Percentiles rank a stretch among this genome's conserved stretches.
phyloP scores from a whole-genome alignment of 495 filamentous ascomycete genomes.

The Aspergillus coremiiformis region DNA sequence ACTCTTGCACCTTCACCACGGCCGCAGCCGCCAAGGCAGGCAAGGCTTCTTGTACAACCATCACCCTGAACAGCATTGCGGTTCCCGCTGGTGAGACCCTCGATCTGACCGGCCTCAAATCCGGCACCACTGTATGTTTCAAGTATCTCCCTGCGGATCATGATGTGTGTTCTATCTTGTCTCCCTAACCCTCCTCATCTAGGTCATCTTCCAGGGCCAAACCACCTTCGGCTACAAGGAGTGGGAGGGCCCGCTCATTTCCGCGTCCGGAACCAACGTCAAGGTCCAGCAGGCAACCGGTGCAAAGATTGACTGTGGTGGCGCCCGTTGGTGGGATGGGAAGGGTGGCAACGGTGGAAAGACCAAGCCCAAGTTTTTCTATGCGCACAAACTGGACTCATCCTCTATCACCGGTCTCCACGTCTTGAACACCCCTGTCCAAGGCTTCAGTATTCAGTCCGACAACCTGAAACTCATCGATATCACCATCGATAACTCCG shows the following conservation, averaged over 20 bases:
- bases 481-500: conserved; percentile 55
- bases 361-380: conserved; percentile 47
- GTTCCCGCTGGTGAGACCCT: conserved; percentile 48
- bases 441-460: conserved; percentile 51
- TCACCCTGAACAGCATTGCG: conserved; percentile 39
- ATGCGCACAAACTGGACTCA: conserved; percentile 31
- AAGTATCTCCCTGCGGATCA: too few species aligned
- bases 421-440: conserved; percentile 55
- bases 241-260: conserved; percentile 44
- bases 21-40: conserved; percentile 31
- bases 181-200: too few species aligned
- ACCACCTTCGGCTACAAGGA: conserved; percentile 50
- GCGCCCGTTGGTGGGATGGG: conserved; percentile 40
- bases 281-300: conserved; percentile 38
- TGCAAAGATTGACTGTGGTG: conserved; percentile 38
- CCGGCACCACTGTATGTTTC: conserved; percentile 38
- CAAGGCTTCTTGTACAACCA: conserved; percentile 45
- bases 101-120: conserved; percentile 39
- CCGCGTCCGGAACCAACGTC: conserved; percentile 41
- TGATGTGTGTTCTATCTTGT: too few species aligned
- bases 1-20: conserved; percentile 36
- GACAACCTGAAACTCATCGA: conserved; percentile 42
- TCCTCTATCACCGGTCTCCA: conserved; percentile 40
- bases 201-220: conserved; percentile 46
- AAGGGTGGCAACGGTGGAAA: conserved; percentile 42